Conservation (phyloP, 208 protist genomes). For the Wallacemonas sp. region DNA sequence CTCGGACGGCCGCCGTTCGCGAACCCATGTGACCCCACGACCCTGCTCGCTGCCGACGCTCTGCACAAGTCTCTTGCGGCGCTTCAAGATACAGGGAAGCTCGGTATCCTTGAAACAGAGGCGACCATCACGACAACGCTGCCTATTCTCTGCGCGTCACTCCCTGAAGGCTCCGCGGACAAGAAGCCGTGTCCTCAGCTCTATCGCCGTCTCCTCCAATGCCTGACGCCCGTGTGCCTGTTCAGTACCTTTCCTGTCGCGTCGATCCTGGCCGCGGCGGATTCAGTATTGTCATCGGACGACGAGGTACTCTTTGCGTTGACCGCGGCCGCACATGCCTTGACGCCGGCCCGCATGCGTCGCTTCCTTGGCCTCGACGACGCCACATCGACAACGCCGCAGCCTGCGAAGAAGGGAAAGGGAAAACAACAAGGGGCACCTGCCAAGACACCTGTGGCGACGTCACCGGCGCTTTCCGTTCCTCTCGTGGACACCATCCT, state of each 20-base stretch:
- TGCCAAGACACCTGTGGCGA: neutral
- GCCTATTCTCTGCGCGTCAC: slow-evolving; percentile 69
- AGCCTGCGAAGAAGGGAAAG: slow-evolving; percentile 9
- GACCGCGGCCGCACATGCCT: slow-evolving; percentile 30
- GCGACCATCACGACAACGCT: slow-evolving; percentile 62
- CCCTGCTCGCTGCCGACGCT: slow-evolving; percentile 23
- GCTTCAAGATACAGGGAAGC: slow-evolving; percentile 19
- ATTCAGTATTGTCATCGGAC: slow-evolving; percentile 32
- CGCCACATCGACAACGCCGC: neutral
- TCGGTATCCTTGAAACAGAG: slow-evolving; percentile 23
- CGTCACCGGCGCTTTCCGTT: slow-evolving; percentile 9
- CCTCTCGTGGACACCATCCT: slow-evolving; percentile 46
- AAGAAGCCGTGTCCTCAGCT: slow-evolving; percentile 44
- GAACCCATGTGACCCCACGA: slow-evolving; percentile 17
- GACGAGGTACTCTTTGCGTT: slow-evolving; percentile 54
- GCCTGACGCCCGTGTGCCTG: slow-evolving; percentile 30
- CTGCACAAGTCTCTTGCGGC: slow-evolving; percentile 19
- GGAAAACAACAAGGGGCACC: neutral
- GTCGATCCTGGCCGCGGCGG: slow-evolving; percentile 40
- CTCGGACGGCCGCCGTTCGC: slow-evolving; percentile 73
- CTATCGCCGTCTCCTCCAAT: slow-evolving; percentile 40
- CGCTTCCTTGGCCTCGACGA: slow-evolving; percentile 39
- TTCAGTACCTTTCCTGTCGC: slow-evolving; percentile 65
- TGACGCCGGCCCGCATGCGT: slow-evolving; percentile 45
- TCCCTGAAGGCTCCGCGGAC: slow-evolving; percentile 49